Evolutionary conservation across 352 stramenopile genomes (phyloP).

Genomic region (Pythium sukuiense): DNA sequence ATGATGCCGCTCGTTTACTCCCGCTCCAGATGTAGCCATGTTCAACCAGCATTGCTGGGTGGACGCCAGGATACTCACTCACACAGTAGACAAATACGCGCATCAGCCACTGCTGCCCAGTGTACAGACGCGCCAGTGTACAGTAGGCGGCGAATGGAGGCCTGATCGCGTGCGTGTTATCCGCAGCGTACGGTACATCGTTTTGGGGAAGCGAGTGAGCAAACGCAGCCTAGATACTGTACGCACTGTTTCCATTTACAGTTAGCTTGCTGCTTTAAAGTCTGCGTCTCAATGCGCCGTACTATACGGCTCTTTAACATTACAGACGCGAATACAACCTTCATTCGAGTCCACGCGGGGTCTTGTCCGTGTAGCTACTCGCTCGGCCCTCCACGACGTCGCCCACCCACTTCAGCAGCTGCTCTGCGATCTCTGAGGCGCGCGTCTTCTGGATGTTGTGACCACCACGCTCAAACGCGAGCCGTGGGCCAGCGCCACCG

Average conservation of each 20-base stretch:
- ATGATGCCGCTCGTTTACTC: neutral
- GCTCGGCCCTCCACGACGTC: constrained; percentile 1
- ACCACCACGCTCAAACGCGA: constrained; percentile 37
- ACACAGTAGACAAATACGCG: too few relatives aligned
- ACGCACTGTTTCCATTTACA: too few relatives aligned
- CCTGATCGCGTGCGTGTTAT: too few relatives aligned
- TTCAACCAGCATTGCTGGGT: neutral
- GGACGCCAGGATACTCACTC: too few relatives aligned
- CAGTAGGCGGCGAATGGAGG: too few relatives aligned
- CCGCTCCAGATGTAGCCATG: neutral
- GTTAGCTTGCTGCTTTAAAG: neutral
- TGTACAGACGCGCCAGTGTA: too few relatives aligned
- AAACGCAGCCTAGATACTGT: too few relatives aligned
- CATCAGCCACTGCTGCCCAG: too few relatives aligned
- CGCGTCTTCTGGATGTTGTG: constrained; percentile 54
- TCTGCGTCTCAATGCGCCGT: neutral
- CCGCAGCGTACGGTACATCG: too few relatives aligned
- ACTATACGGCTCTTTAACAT: too few relatives aligned
- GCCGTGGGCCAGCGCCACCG: constrained; percentile 24
- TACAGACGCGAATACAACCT: neutral
- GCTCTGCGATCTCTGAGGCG: constrained; percentile 24
- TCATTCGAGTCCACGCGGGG: constrained; percentile 7
- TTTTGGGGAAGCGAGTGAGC: too few relatives aligned
- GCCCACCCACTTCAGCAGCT: constrained; percentile 29
- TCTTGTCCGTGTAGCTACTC: neutral